phyloP scores from a whole-genome alignment of 2,329 filamentous ascomycete genomes.

The Beauveria varroae region DNA sequence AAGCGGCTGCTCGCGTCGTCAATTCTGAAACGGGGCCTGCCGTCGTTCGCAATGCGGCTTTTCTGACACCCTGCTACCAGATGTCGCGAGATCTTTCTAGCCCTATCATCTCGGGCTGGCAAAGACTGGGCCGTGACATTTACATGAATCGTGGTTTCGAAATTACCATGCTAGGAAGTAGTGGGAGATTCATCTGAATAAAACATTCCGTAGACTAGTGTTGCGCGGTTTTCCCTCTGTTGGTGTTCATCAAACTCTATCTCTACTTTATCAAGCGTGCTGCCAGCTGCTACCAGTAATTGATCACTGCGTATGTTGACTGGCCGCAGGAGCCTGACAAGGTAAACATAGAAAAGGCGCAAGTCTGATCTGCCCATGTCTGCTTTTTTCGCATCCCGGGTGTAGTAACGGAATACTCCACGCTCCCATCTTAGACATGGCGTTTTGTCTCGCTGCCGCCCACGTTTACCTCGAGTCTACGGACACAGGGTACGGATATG shows the following conservation, averaged over 20 bases:
- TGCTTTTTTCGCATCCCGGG: background rate
- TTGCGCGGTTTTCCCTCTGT: background rate
- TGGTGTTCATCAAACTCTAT: background rate
- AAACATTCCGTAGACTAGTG: background rate
- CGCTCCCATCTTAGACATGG: slow-evolving; percentile 5
- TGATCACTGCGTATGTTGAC: too few species aligned
- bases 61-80: background rate
- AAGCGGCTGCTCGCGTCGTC: background rate
- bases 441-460: slow-evolving; percentile 3
- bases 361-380: background rate
- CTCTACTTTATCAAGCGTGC: background rate
- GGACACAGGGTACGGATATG: too few species aligned
- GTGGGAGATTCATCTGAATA: background rate
- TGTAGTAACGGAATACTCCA: background rate
- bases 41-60: background rate
- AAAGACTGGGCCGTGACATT: too few species aligned
- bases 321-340: too few species aligned
- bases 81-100: background rate
- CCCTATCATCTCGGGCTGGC: background rate
- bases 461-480: background rate
- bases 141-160: too few species aligned
- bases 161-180: background rate
- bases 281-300: too few species aligned
- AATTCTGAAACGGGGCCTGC: slow-evolving; percentile 1
- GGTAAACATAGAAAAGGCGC: too few species aligned